A percentile compares a stretch with the other conserved stretches of the same genome.
These are phyloP conservation scores for Ascochyta pisi DNA, from an alignment of 2,329 filamentous ascomycete species.

Conservation along the genomic window DNA sequence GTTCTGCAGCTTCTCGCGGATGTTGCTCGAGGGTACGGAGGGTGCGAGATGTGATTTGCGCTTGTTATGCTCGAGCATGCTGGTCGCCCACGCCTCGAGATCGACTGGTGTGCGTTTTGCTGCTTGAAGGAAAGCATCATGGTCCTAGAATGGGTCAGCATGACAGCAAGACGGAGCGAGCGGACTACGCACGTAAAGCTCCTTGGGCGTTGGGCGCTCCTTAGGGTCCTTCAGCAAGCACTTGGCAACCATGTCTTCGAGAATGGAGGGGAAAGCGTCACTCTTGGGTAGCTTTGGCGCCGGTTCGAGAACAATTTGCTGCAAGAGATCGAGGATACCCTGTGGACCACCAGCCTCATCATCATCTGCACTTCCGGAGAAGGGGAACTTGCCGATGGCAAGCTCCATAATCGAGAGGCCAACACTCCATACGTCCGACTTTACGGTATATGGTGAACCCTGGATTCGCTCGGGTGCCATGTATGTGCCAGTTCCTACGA, in stretches of 20 bases:
- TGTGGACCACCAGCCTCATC: slow-evolving; percentile 76
- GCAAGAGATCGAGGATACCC: slow-evolving; percentile 92
- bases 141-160: slow-evolving; percentile 66
- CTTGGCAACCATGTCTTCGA: slow-evolving; percentile 97
- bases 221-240: slow-evolving; percentile 91
- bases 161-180: neutral
- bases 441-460: slow-evolving; percentile 95
- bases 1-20: slow-evolving; percentile 49
- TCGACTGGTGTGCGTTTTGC: slow-evolving; percentile 97
- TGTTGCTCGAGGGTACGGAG: slow-evolving; percentile 71
- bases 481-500: slow-evolving; percentile 97
- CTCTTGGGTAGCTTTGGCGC: slow-evolving; percentile 94
- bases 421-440: slow-evolving; percentile 99
- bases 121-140: slow-evolving; percentile 92
- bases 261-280: slow-evolving; percentile 91
- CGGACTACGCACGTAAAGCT: slow-evolving; percentile 78
- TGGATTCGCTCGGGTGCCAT: slow-evolving; percentile 99
- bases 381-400: slow-evolving; percentile 96
- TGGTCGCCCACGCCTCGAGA: slow-evolving; percentile 89
- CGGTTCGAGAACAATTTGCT: slow-evolving; percentile 97
- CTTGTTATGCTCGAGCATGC: slow-evolving; percentile 93
- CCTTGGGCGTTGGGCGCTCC: slow-evolving; percentile 86
- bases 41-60: slow-evolving; percentile 92
- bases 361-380: slow-evolving; percentile 81
- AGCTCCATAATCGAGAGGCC: slow-evolving; percentile 95